These are phyloP conservation scores for Cenchrus purpureus DNA, from an alignment of 176 grass and related monocot species.

Conservation along the genomic window DNA sequence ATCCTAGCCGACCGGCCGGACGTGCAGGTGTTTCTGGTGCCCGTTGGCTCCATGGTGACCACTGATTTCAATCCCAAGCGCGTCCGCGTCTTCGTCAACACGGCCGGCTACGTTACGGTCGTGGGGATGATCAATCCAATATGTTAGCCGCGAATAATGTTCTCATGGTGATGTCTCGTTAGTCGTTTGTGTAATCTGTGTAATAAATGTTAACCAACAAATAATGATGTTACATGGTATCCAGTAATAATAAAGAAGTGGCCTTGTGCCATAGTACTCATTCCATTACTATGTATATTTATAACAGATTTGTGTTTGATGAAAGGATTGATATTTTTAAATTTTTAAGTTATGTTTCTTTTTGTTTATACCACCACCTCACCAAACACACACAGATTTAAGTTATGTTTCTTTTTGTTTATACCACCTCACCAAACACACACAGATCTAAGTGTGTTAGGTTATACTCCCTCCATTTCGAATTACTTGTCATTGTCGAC, in stretches of 20 bases:
- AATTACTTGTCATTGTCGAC: no score
- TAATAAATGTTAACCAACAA: no score
- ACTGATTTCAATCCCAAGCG: neutral
- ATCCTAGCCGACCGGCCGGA: conserved; percentile 37
- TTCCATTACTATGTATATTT: neutral
- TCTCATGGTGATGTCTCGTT: neutral
- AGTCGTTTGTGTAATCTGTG: no score
- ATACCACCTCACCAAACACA: no score
- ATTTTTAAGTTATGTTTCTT: neutral
- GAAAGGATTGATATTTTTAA: neutral
- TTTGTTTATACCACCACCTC: no score
- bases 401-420: no score
- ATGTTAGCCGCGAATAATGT: no score
- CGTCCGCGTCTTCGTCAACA: conserved; percentile 34
- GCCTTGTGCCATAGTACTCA: neutral
- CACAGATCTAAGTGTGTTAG: no score
- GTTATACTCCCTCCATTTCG: no score
- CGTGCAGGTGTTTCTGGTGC: conserved; percentile 14
- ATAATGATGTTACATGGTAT: neutral
- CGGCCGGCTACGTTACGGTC: neutral
- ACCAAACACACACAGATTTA: no score
- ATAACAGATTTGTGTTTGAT: neutral
- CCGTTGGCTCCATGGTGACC: conserved; percentile 19
- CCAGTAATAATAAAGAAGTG: neutral
- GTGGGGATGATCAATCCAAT: neutral